phyloP scores from a whole-genome alignment of 2,329 filamentous ascomycete species.

The Lecanicillium sp. region DNA sequence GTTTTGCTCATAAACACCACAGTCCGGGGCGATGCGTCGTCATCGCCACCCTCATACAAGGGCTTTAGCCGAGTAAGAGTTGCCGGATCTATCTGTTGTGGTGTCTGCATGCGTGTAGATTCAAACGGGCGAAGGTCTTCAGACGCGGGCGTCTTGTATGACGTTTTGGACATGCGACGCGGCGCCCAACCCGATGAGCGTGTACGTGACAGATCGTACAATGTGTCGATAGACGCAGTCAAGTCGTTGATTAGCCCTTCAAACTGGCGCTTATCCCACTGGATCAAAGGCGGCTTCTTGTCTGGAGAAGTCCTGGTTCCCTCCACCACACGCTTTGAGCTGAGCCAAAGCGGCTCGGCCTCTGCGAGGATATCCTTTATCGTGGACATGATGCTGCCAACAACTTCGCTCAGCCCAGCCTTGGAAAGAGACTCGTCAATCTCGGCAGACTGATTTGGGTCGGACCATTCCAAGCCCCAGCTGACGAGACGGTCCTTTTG shows the following conservation, averaged over 20 bases:
- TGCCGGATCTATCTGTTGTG: slow-evolving; percentile 49
- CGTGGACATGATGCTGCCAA: slow-evolving; percentile 69
- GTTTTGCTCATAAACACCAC: slow-evolving; percentile 42
- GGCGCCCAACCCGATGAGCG: slow-evolving; percentile 38
- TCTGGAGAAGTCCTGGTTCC: slow-evolving; percentile 36
- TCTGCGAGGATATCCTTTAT: slow-evolving; percentile 75
- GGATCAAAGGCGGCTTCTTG: slow-evolving; percentile 46
- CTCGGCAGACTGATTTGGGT: slow-evolving; percentile 58
- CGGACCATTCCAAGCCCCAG: slow-evolving; percentile 77
- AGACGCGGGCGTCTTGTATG: slow-evolving; percentile 26
- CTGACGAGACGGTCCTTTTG: slow-evolving; percentile 72
- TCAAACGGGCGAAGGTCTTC: slow-evolving; percentile 47
- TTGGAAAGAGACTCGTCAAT: slow-evolving; percentile 65
- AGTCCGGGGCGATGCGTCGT: slow-evolving; percentile 29
- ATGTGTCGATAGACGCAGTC: slow-evolving; percentile 69
- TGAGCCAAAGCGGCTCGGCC: slow-evolving; percentile 63
- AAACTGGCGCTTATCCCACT: slow-evolving; percentile 65
- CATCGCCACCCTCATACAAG: slow-evolving; percentile 26
- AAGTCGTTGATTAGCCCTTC: slow-evolving; percentile 67
- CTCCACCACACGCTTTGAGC: slow-evolving; percentile 39
- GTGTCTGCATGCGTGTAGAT: slow-evolving; percentile 52
- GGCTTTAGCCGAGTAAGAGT: slow-evolving; percentile 40
- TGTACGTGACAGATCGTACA: slow-evolving; percentile 68
- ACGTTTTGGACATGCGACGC: slow-evolving; percentile 19
- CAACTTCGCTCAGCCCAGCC: slow-evolving; percentile 67